These are phyloP conservation scores for Candida yuanshanica DNA, from an alignment of 805 yeast species.

Conservation along the genomic window DNA sequence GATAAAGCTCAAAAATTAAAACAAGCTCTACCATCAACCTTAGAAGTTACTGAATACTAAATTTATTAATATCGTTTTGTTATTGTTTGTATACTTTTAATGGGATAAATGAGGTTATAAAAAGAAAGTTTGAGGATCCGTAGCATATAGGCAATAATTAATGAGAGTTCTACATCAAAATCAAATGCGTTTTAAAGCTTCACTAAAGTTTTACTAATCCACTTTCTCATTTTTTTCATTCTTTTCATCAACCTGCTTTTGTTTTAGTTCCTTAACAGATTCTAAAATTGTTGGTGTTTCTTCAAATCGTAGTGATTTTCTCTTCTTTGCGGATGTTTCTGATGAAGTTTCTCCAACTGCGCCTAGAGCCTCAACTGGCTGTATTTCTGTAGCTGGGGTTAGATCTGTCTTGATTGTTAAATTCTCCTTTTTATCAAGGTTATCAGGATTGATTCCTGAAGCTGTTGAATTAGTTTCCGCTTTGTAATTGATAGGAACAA, in stretches of 20 bases:
- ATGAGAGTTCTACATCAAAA: too few species aligned
- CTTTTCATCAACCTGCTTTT: conserved; percentile 7
- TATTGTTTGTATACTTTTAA: conserved; percentile 13
- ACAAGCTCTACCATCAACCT: conserved; percentile 95
- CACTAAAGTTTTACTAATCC: not conserved
- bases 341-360: not conserved
- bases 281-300: conserved; percentile 28
- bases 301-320: conserved; percentile 41
- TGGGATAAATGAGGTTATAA: conserved; percentile 12
- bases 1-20: conserved; percentile 96
- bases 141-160: too few species aligned
- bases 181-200: too few species aligned
- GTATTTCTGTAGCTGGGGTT: conserved; percentile 16
- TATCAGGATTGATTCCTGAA: not conserved
- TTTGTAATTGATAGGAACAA: conserved; percentile 37
- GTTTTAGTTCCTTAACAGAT: conserved; percentile 16
- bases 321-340: conserved; percentile 22
- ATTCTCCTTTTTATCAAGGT: not conserved
- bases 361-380: conserved; percentile 20
- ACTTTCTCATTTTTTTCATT: conserved; percentile 2
- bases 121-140: not conserved
- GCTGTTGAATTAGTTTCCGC: conserved; percentile 1
- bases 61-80: conserved; percentile 4
- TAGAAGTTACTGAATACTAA: conserved; percentile 56
- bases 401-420: conserved; percentile 5